Evolutionary conservation across 2,329 filamentous ascomycete genomes (phyloP).

Genomic region (Seiridium unicorne): DNA sequence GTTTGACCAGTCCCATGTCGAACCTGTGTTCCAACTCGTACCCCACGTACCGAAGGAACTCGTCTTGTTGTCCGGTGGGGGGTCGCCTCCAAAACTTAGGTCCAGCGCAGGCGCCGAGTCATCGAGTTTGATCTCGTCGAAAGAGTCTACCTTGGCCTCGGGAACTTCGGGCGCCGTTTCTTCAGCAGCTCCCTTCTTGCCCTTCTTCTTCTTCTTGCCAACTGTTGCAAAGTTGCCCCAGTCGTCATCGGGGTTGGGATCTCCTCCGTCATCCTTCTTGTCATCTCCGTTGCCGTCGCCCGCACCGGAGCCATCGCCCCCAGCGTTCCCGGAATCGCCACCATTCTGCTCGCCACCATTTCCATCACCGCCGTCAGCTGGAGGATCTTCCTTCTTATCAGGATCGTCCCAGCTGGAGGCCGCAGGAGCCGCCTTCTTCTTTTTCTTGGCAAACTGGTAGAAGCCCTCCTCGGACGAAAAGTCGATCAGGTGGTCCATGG

Average conservation of each 20-base stretch:
- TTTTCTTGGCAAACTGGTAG: conserved; percentile 54
- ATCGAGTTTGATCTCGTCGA: conserved; percentile 38
- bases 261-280: conserved; percentile 36
- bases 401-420: conserved; percentile 21
- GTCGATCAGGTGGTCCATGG: conserved; percentile 48
- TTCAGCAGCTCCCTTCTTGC: conserved; percentile 40
- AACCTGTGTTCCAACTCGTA: conserved; percentile 56
- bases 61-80: conserved; percentile 34
- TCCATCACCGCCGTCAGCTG: conserved; percentile 27
- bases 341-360: conserved; percentile 30
- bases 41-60: conserved; percentile 57
- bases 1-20: conserved; percentile 42
- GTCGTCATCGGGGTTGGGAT: conserved; percentile 44
- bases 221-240: conserved; percentile 47
- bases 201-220: conserved; percentile 56
- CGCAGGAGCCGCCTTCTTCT: conserved; percentile 25
- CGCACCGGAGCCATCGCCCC: conserved; percentile 29
- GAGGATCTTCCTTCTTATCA: conserved; percentile 34
- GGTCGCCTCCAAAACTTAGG: conserved; percentile 47
- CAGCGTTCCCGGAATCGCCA: conserved; percentile 29
- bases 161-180: conserved; percentile 17
- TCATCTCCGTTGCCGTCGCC: conserved; percentile 35
- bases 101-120: conserved; percentile 58
- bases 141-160: conserved; percentile 41
- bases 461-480: conserved; percentile 54